Base-by-base conservation (phyloP, 495 filamentous ascomycete genomes). In the Penicillium desertorum region DNA sequence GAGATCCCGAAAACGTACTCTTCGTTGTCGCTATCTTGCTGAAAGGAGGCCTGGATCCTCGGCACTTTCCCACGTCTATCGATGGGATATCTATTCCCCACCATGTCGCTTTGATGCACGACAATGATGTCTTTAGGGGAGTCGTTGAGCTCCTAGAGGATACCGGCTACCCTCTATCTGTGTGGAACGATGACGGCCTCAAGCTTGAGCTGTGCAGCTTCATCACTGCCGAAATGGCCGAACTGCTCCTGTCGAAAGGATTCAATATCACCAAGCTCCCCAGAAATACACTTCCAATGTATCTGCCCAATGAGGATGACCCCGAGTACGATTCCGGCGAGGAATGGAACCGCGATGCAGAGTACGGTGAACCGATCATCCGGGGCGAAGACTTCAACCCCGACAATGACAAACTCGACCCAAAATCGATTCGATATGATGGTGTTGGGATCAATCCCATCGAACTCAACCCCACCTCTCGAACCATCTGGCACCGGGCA, bases 401-500 rank as follows among this genome's bases (percentile, higher is more conserved):
- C 34, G 34, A 36, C 12, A 36, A 27, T 14, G 45, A 47, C 25
- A 29, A 9, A 7, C 22, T 29, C 23, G 45, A 47, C 22, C 5
- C 12, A 12, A 16, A 17, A 16, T n/a, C 45, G 0, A 12, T 47
- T 17, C 25, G 17, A 8, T 47, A 27, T 20, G 45, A 47, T 17
- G 22, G 1, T 4, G 23, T 30, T 9, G 45, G 16, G 7, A 9
- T 47, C 45, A 27, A 23, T 16, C 25, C 45, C 45, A 29, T 29
- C 12, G 45, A 47, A 29, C 45, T 47, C 14, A 25, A 23, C 30
- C 45, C 45, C 12, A 47, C 45, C 12, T 51, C 48, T 20, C 48
- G 48, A 22, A 51, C 48, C 2, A 37, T 51, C 30, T 51, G 48
- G 32, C 48, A 51, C 48, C 48, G 48, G 19, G 48, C 48, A 37